Base-by-base conservation (phyloP, 208 protist species). In the Crithidia brevicula region DNA sequence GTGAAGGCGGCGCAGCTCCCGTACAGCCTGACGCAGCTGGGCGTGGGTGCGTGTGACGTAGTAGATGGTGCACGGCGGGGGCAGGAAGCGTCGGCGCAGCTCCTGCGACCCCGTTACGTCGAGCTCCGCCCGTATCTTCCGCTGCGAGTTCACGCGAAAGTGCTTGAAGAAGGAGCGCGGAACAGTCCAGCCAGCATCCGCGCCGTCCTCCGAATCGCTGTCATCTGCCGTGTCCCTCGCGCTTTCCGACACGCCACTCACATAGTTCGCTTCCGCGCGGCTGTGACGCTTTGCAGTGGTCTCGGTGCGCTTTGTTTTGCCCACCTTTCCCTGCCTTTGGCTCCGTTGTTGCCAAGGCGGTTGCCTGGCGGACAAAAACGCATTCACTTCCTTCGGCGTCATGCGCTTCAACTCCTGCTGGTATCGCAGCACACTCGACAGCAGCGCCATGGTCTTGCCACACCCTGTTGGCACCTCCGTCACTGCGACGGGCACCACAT, bases 11-110 rank as follows among this genome's bases (percentile, higher is more conserved):
- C 88, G 85, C 28, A 99, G 77, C 83, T 99, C 98, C 3, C 84
- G 70, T 13, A 98, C 84, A 0, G 95, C 86, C 70, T 99, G 98
- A 33, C 87, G 72, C 23, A 99, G 76, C 86, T 99, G 98, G 18
- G 93, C 88, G 81, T 99, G 98, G 9, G 98, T 99, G 51, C 98
- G 83, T 2, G 96, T 98, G 10, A 88, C 73, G 82, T 98, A 99
- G 58, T 99, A 98, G 43, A 99, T 72, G 31, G 79, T 88, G 52
- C 82, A 90, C n/a, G 75, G 75, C 28, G 83, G 83, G 34, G 82
- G 38, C 9, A 74, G 25, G 51, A 88, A 87, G 40, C 78, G 79
- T 11, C 70, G 69, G n/a, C 81, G 79, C 64, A 94, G 83, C 50
- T 78, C 81, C 31, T 74, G 79, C 16, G 83, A 85, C 9, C 64